Conservation (phyloP, 1,284 basidiomycete species). For the Malassezia equina region DNA sequence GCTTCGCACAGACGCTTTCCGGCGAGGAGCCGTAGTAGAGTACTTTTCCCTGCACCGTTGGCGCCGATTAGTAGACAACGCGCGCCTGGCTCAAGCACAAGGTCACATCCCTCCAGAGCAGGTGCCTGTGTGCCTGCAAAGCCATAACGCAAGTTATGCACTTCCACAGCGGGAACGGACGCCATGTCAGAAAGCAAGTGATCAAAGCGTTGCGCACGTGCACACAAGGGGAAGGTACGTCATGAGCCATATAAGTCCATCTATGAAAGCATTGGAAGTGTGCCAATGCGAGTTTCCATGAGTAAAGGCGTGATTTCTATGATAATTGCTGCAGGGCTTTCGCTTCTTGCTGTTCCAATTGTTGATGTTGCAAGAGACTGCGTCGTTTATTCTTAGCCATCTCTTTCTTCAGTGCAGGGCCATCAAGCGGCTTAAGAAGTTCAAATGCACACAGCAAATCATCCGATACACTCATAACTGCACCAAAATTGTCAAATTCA, state of each 20-base stretch:
- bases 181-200: background rate
- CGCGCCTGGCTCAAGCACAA: slow-evolving; percentile 31
- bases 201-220: background rate
- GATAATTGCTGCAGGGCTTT: background rate
- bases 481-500: slow-evolving; percentile 93
- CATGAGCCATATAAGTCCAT: background rate
- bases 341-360: background rate
- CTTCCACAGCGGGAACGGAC: slow-evolving; percentile 29
- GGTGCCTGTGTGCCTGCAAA: slow-evolving; percentile 27
- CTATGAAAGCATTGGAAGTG: background rate
- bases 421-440: slow-evolving; percentile 82
- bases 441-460: slow-evolving; percentile 96
- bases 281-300: background rate
- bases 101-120: slow-evolving; percentile 35
- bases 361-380: slow-evolving; percentile 51
- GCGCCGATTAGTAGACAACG: slow-evolving; percentile 44
- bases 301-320: background rate
- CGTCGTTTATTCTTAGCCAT: slow-evolving; percentile 98
- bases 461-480: slow-evolving; percentile 74
- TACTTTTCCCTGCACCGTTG: slow-evolving; percentile 80
- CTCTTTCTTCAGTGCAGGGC: slow-evolving; percentile 88
- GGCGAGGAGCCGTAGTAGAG: slow-evolving; percentile 82
- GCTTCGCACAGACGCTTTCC: slow-evolving; percentile 57
- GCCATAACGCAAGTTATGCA: slow-evolving; percentile 35
- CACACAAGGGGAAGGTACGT: background rate